A percentile compares a stretch with the other conserved stretches of the same genome.
phyloP scores from a whole-genome alignment of 768 basidiomycete species.

The Boletus rubescentipes region DNA sequence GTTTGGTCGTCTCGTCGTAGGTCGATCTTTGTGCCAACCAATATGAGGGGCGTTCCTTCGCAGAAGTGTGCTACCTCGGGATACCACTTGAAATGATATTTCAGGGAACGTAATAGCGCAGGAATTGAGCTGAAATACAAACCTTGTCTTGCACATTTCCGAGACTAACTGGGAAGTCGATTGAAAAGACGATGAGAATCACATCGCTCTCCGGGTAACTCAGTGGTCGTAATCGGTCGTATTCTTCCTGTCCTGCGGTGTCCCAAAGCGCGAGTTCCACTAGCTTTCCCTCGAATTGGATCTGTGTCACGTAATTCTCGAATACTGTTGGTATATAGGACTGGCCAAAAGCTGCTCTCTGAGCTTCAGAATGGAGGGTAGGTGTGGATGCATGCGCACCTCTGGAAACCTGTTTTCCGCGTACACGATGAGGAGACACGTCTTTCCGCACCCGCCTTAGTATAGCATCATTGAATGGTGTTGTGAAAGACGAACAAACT shows the following conservation, averaged over 20 bases:
- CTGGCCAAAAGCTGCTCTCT: constrained; percentile 40
- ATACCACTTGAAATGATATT: constrained; percentile 64
- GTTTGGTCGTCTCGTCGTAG: constrained; percentile 84
- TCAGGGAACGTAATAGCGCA: constrained; percentile 6
- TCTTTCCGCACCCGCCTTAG: constrained; percentile 86
- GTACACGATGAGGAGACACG: constrained; percentile 94
- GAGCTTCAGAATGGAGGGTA: constrained; percentile 13
- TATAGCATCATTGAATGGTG: constrained; percentile 26
- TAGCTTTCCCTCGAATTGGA: constrained; percentile 81
- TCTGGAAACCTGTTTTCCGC: constrained; percentile 96
- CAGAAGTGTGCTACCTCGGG: constrained; percentile 93
- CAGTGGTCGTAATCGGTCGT: constrained; percentile 82
- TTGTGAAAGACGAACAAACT: constrained; percentile 26
- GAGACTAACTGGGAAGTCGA: constrained; percentile 90
- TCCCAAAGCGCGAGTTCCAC: constrained; percentile 99
- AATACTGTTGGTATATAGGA: constrained; percentile 93
- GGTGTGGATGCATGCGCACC: constrained; percentile 46
- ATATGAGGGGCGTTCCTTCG: constrained; percentile 82
- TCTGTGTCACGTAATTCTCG: constrained; percentile 90
- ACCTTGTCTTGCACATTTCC: constrained; percentile 92
- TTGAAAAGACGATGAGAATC: constrained; percentile 91
- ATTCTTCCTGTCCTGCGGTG: constrained; percentile 97
- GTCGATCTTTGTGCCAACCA: constrained; percentile 94
- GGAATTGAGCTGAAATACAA: constrained; percentile 18
- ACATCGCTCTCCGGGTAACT: constrained; percentile 89